phyloP scores from a whole-genome alignment of 75 land plant species.

The Selaginella tamariscina region DNA sequence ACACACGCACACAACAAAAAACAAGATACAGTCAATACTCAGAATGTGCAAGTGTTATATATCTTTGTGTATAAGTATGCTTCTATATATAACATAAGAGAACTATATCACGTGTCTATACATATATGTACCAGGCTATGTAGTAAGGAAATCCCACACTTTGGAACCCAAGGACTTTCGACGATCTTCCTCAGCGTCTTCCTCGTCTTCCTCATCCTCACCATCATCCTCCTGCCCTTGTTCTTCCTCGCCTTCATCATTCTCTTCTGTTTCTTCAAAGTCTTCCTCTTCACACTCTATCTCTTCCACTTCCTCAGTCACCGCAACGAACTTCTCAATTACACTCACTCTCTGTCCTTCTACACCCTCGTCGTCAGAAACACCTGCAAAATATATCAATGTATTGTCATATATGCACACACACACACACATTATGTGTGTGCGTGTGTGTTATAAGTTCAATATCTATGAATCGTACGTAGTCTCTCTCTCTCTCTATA shows the following conservation, averaged over 20 bases:
- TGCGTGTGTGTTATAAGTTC: too few relatives aligned
- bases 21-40: too few relatives aligned
- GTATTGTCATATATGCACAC: too few relatives aligned
- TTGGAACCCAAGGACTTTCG: conserved; percentile 48
- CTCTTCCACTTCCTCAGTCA: background rate
- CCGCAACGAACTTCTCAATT: conserved; percentile 17
- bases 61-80: too few relatives aligned
- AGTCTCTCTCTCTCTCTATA: too few relatives aligned
- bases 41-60: too few relatives aligned
- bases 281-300: conserved; percentile 16
- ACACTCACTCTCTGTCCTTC: conserved; percentile 9
- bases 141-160: conserved; percentile 55
- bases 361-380: background rate
- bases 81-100: too few relatives aligned
- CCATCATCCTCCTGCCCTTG: conserved; percentile 19
- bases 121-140: conserved; percentile 16
- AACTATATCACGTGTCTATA: too few relatives aligned
- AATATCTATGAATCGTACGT: conserved; percentile 7
- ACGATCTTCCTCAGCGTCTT: conserved; percentile 14
- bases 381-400: background rate
- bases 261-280: conserved; percentile 5
- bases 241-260: conserved; percentile 13
- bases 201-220: conserved; percentile 15
- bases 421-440: too few relatives aligned
- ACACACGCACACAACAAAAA: too few relatives aligned